Evolutionary conservation across 768 basidiomycete genomes (phyloP), one percentile per base, ranked within the genome.

Genomic region (Suillus brevipes): DNA sequence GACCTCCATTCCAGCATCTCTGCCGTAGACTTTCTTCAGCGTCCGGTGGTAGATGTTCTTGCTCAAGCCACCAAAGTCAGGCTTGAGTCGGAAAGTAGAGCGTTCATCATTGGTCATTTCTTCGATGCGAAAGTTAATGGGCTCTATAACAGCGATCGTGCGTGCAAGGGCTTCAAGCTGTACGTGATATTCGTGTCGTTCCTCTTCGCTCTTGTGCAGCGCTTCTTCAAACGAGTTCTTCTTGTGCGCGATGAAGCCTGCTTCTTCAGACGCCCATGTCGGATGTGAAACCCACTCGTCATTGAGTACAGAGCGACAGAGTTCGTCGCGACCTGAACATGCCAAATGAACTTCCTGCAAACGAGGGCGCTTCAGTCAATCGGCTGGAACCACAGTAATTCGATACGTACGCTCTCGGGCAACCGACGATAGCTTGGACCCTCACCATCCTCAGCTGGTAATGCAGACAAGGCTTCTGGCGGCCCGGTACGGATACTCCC

Each of bases 211-310:
- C 78, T 94, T 94, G 80, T 99, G 95, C 64, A 99, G 82, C 0
- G 93, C 92, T 72, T 98, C 97, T 77, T 99, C 97, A 75, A 91
- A 98, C 6, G 87, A 84, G 74, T 98, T 99, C 82, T 98, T 98
- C 83, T 97, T 97, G 77, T 98, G 94, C 7, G 96, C 84, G 67
- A 94, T 87, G 70, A 97, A 97, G 12, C 94, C 95, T 1, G 95
- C 87, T 73, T 97, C 95, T 74, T 99, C 97, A 25, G 95, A 96
- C 10, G 95, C 95, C 94, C 95, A 97, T 1, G 95, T 97, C 4
- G 97, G 97, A 76, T 99, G 97, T 16, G 97, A 97, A 13, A 99
- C 95, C 97, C 97, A 99, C 69, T 90, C 87, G 73, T 99, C 96
- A 74, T 99, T 99, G 55, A 99, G 85, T 36, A 99, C 95, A 36